phyloP scores from a whole-genome alignment of 345 rosid species.

The Bruguiera parviflora region DNA sequence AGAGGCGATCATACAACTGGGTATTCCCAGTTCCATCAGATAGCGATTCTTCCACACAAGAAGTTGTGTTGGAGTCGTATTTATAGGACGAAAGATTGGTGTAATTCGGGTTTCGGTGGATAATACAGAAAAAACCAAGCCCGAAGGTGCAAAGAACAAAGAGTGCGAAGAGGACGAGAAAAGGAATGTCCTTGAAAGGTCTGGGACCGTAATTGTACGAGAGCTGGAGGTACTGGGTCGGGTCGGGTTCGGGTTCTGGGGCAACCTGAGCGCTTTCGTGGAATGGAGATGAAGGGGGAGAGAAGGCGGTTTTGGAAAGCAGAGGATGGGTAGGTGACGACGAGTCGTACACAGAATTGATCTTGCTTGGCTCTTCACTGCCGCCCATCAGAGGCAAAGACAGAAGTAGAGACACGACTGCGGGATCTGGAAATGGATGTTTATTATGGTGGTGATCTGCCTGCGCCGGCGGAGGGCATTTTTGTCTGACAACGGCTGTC shows the following conservation, averaged over 20 bases:
- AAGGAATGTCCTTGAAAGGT: conserved; percentile 71
- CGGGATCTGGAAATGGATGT: background rate
- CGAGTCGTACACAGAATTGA: conserved; percentile 37
- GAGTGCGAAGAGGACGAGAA: conserved; percentile 62
- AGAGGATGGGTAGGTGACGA: conserved; percentile 61
- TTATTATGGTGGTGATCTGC: background rate
- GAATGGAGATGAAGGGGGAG: conserved; percentile 19
- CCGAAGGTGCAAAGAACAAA: conserved; percentile 59
- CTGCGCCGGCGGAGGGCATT: background rate
- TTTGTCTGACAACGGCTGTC: background rate
- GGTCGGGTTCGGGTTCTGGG: conserved; percentile 47
- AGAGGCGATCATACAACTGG: background rate
- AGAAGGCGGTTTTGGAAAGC: conserved; percentile 47
- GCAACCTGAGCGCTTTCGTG: conserved; percentile 35
- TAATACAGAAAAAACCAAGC: conserved; percentile 69
- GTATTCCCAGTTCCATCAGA: background rate
- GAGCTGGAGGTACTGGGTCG: conserved; percentile 83
- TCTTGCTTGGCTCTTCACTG: conserved; percentile 45
- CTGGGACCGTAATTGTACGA: conserved; percentile 69
- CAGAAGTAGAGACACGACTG: background rate
- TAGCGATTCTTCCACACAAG: conserved; percentile 47
- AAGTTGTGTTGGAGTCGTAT: conserved; percentile 48
- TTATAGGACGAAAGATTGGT: conserved; percentile 46
- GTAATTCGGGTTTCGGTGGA: conserved; percentile 52
- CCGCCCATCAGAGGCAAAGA: conserved; percentile 42